These are phyloP conservation scores for Rhypophila decipiens DNA, from an alignment of 495 filamentous ascomycete genomes.

Conservation along the genomic window DNA sequence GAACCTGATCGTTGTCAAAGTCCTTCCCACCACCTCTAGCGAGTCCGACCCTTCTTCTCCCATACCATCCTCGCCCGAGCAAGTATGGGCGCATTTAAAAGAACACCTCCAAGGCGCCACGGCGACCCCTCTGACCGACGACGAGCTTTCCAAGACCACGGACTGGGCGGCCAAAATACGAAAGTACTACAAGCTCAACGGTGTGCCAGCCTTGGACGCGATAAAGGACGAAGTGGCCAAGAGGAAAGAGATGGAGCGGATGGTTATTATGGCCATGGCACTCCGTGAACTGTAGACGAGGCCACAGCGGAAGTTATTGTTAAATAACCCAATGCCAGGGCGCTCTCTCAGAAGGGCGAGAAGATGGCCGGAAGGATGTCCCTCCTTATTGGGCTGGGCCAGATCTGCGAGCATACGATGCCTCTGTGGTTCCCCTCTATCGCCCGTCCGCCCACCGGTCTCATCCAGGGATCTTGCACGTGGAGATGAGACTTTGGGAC, in stretches of 20 bases:
- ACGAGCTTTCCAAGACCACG: conserved; percentile 44
- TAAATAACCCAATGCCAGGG: no score
- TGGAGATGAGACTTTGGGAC: no score
- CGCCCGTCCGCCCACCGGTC: no score
- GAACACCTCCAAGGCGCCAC: conserved; percentile 55
- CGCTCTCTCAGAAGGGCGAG: no score
- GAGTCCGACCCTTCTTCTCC: no score
- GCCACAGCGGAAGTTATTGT: no score
- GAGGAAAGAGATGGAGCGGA: conserved; percentile 51
- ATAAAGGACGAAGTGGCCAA: conserved; percentile 26
- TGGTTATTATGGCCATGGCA: conserved; percentile 66
- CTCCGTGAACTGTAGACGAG: conserved; percentile 50
- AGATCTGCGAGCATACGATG: no score
- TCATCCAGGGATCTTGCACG: no score
- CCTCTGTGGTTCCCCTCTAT: no score
- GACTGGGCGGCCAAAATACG: conserved; percentile 66
- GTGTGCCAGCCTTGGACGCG: conserved; percentile 34
- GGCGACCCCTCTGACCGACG: conserved; percentile 56
- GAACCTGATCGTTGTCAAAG: conserved; percentile 69
- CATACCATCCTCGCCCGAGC: no score
- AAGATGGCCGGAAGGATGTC: no score
- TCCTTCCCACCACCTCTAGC: conserved; percentile 32
- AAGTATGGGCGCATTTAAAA: conserved; percentile 57
- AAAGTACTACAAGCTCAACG: conserved; percentile 78
- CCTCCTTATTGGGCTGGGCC: no score